phyloP scores from a whole-genome alignment of 129 eudicot species.

The Artemisia tridentata region DNA sequence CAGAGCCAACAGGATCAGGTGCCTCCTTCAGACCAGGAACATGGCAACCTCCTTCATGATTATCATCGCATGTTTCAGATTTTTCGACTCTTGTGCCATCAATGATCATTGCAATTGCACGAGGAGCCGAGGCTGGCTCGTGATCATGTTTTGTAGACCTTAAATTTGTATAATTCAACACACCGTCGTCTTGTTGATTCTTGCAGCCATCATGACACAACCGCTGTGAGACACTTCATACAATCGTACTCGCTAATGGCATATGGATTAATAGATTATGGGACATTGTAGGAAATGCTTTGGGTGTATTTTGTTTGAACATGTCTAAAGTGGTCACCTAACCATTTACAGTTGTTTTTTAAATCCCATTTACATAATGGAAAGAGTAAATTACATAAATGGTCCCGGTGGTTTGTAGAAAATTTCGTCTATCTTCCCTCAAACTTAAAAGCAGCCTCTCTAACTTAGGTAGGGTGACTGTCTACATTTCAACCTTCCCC shows the following conservation, averaged over 20 bases:
- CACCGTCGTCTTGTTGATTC: conserved; percentile 4
- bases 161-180: conserved; percentile 5
- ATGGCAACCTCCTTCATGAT: conserved; percentile 92
- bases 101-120: conserved; percentile 7
- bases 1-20: conserved; percentile 92
- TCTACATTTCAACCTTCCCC: too few relatives aligned
- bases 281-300: background rate
- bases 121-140: background rate
- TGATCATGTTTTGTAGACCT: conserved; percentile 20
- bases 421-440: too few relatives aligned
- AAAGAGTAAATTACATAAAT: too few relatives aligned
- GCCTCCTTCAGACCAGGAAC: conserved; percentile 80
- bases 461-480: too few relatives aligned
- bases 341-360: background rate
- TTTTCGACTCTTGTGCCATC: background rate
- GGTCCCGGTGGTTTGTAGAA: too few relatives aligned
- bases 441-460: too few relatives aligned
- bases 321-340: background rate
- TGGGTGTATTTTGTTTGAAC: too few relatives aligned
- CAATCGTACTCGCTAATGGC: background rate
- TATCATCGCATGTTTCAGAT: background rate
- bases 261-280: background rate
- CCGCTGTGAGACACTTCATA: background rate
- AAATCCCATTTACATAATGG: background rate
- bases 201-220: conserved; percentile 1